Base-by-base conservation (phyloP, 495 filamentous ascomycete genomes). In the Cryomyces minteri region DNA sequence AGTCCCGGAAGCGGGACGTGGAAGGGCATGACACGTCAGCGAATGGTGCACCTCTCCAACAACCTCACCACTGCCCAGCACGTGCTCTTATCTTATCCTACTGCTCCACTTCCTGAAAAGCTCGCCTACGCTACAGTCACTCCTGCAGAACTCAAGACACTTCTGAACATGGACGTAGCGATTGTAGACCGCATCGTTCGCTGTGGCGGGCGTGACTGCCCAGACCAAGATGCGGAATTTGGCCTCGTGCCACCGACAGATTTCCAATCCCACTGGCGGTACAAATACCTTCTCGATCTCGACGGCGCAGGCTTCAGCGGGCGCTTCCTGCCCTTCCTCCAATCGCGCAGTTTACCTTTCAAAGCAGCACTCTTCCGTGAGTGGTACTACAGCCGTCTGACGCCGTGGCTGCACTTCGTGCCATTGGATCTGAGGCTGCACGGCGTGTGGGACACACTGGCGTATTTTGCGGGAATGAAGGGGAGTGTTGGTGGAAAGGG, bases 341-440 rank as follows among this genome's bases (percentile, higher is more conserved):
- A 69, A 43, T 77, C 73, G n/a, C 60, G 60, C 48, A 73, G 67
- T 39, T 60, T 84, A 1, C 78, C 80, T 0, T 73, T 90, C 50
- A 68, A 75, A 32, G 68, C 75, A 0, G 66, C 67, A 0, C 62
- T 87, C 4, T 86, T 87, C 58, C 66, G 73, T 4, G 72, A 83
- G 50, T 90, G 84, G 84, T 85, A 74, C 55, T 77, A 79, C 43
- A 70, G 74, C 25, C 71, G 84, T 0, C 54, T 90, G 11, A 65
- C 67, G 44, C 71, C 83, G 5, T 90, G 82, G 82, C 61, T 73
- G 18, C 82, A 90, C 58, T 90, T 84, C 43, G 77, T 87, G 0
- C 84, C 84, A 0, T 46, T 86, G 4, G 84, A 88, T 54, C 47
- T 80, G 5, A 69, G 84, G 5, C 46, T 57, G 7, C 55, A 60